Evolutionary conservation across 2,329 filamentous ascomycete species (phyloP), one percentile per base, ranked within the genome.

Genomic region (Calonectria hongkongensis): DNA sequence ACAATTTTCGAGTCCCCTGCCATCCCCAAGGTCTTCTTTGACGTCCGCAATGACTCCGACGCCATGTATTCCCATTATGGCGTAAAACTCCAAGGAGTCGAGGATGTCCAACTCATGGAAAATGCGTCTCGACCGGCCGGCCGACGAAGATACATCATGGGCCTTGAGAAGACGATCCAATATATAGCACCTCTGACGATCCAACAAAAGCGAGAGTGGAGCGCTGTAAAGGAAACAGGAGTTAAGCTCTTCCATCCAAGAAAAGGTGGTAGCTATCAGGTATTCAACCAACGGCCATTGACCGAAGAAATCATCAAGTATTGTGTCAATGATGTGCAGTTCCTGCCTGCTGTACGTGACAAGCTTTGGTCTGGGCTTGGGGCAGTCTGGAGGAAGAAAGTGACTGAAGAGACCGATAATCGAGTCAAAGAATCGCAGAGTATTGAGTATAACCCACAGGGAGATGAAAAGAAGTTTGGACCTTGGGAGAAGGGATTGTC

Each of bases 41-140:
- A 92, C 72, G 83, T 92, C 18, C 88, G 89, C 2, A 89, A 88
- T 73, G 89, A 91, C 75, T 89, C 90, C 0, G 88, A 92, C 74
- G 89, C 90, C 0, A 80, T 92, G 0, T 90, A 84, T 76, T 78
- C 51, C 54, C 87, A 85, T 41, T 91, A 82, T 73, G 48, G 77
- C 0, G 83, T 92, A 72, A 28, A 69, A 0, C 75, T 92, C 0
- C 71, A 74, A 0, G 86, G 88, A 0, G 77, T 91, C 12, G 73
- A 86, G 3, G 89, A 92, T 74, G 66, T 92, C 0, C 89, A 92
- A 76, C 82, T 92, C 0, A 88, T 92, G 85, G 89, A 92, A 77
- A 75, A 87, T 4, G 89, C 64, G 64, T 30, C 25, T 16, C 64
- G 51, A n/a, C 66, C 12, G 0, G 13, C 33, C 21, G 54, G 70